Percentiles rank a stretch among this genome's conserved stretches.
Conservation (phyloP, 371 early-diverging fungal genomes). For the Encephalitozoon cuniculi region DNA sequence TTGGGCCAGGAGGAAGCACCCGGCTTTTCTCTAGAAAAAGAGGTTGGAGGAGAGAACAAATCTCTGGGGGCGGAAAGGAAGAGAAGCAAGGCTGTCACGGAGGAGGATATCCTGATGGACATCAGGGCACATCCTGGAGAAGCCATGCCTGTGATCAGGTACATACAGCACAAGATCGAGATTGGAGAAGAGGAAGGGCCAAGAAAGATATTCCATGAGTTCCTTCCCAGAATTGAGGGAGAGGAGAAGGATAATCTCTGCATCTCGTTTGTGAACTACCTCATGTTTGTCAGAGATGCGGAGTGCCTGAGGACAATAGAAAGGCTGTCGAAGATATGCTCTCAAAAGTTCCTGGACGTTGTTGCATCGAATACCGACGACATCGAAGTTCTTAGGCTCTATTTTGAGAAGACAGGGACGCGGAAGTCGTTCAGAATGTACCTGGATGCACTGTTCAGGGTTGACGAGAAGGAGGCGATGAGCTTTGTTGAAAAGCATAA, state of each 20-base stretch:
- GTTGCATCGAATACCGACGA: neutral
- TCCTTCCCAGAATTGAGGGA: conserved; percentile 11
- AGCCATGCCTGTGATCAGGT: conserved; percentile 11
- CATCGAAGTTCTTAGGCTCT: neutral
- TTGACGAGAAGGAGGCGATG: neutral
- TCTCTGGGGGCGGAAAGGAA: neutral
- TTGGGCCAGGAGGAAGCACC: neutral
- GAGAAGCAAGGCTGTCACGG: conserved; percentile 12
- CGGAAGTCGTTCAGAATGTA: neutral
- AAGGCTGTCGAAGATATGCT: neutral
- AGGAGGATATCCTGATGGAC: neutral
- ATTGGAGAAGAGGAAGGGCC: conserved; percentile 2
- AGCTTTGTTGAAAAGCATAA: conserved; percentile 7
- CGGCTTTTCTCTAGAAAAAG: neutral
- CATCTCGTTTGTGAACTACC: conserved; percentile 32
- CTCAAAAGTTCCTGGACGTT: neutral
- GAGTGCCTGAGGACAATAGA: neutral
- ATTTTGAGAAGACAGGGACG: conserved; percentile 8
- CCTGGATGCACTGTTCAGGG: conserved; percentile 21
- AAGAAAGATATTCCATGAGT: neutral
- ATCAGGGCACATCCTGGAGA: neutral
- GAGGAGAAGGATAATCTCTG: conserved; percentile 32
- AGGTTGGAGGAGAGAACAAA: neutral
- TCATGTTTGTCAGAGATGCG: conserved; percentile 1
- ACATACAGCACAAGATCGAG: conserved; percentile 22